These are phyloP conservation scores for Cryptococcus floricola DNA, from an alignment of 1,284 basidiomycete species.

Conservation along the genomic window DNA sequence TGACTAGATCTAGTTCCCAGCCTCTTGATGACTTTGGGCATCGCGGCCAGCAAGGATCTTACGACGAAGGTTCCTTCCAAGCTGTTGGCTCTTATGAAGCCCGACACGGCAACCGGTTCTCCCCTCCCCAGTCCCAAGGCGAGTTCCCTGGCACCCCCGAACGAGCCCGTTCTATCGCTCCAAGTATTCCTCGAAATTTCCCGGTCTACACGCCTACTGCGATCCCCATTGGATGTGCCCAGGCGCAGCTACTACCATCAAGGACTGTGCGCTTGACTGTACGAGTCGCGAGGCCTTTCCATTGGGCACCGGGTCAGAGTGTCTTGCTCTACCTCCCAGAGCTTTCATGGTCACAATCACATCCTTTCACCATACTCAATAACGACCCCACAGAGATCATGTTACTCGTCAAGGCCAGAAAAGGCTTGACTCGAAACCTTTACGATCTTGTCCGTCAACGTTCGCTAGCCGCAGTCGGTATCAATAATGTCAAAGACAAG, in stretches of 20 bases:
- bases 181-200: background rate
- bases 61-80: constrained; percentile 32
- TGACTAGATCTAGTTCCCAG: background rate
- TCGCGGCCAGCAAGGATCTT: constrained; percentile 4
- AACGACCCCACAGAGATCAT: constrained; percentile 64
- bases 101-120: background rate
- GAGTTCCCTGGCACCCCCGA: background rate
- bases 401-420: constrained; percentile 69
- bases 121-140: background rate
- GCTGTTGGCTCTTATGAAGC: constrained; percentile 28
- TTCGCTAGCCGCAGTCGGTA: constrained; percentile 39
- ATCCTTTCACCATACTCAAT: constrained; percentile 77
- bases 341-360: constrained; percentile 64
- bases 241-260: constrained; percentile 73
- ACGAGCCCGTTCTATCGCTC: background rate
- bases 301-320: constrained; percentile 65
- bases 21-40: constrained; percentile 13
- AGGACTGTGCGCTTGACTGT: constrained; percentile 70
- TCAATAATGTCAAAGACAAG: constrained; percentile 19
- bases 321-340: constrained; percentile 68
- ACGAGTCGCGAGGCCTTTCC: constrained; percentile 58
- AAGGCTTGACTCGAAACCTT: constrained; percentile 70
- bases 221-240: constrained; percentile 56
- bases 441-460: constrained; percentile 57
- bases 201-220: constrained; percentile 15